Evolutionary conservation across 352 stramenopile species (phyloP).

Genomic region (Halophytophthora batemanensis): DNA sequence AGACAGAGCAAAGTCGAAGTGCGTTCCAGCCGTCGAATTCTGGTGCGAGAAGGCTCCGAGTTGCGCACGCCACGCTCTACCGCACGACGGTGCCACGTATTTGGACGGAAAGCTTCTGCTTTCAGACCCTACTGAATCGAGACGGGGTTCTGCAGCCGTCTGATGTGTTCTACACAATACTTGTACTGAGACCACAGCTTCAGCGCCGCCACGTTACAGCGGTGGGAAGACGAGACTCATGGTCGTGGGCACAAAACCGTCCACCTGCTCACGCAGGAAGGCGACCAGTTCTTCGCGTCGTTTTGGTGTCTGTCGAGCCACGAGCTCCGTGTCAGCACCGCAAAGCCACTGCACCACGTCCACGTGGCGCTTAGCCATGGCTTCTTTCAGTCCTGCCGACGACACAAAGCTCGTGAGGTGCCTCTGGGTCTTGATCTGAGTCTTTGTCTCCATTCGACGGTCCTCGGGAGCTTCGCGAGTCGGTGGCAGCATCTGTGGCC

Average conservation of each 20-base stretch:
- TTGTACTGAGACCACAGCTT: conserved; percentile 18
- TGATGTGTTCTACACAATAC: neutral
- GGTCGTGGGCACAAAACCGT: conserved; percentile 26
- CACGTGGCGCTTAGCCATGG: conserved; percentile 29
- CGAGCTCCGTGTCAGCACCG: conserved; percentile 19
- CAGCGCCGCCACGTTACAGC: conserved; percentile 10
- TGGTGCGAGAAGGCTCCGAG: too few species aligned
- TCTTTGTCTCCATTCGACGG: neutral
- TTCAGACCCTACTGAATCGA: too few species aligned
- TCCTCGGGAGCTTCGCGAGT: neutral
- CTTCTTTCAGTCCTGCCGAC: conserved; percentile 20
- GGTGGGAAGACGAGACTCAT: conserved; percentile 28
- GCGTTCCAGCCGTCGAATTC: too few species aligned
- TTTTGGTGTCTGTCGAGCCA: conserved; percentile 16
- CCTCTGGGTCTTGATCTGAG: neutral
- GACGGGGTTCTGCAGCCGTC: neutral
- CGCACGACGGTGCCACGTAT: too few species aligned
- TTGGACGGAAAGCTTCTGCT: too few species aligned
- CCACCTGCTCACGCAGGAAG: conserved; percentile 25
- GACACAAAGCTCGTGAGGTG: conserved; percentile 29
- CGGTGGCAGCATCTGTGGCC: conserved; percentile 10
- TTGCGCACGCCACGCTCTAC: too few species aligned
- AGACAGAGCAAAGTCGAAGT: too few species aligned
- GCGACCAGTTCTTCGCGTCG: conserved; percentile 23
- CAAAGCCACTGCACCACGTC: conserved; percentile 37